Base-by-base conservation (phyloP, 1,284 basidiomycete species). In the Malassezia sympodialis region DNA sequence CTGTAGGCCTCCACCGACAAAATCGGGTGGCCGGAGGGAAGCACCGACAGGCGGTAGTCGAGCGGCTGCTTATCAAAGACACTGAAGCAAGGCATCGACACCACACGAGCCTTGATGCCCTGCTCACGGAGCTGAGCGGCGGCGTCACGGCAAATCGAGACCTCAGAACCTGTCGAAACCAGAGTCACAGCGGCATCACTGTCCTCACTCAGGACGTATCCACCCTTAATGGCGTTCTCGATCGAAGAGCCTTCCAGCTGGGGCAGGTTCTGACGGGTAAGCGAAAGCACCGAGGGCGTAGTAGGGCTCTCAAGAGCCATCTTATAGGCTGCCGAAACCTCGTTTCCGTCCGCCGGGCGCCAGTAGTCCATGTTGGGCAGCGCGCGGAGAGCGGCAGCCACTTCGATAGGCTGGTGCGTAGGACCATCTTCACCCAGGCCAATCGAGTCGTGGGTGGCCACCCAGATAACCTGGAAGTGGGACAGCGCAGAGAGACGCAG, bases 331-430 rank as follows among this genome's bases (percentile, higher is more conserved):
- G 87, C 91, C 32, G 87, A 90, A 32, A 87, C 88, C 80, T 93
- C 90, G 76, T 93, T 91, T 42, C 90, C 90, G 75, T 94, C 89
- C 37, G 89, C 89, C 7, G 88, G 88, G 58, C 87, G 83, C 62
- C 62, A 68, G 61, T 69, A 65, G 60, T 62, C 85, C 53, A 89
- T 77, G 80, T 94, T 94, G 67, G 90, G 91, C 58, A 83, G 83
- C 23, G 90, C 86, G 66, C 90, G 87, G 75, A 94, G 81, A 76
- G 86, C 86, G 52, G 83, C 84, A 59, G 82, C 87, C 35, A 87
- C 88, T 79, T 94, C 90, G 58, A 93, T 80, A 57, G 90, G 90
- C 77, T 94, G 90, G 77, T 96, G 90, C 48, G 91, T 96, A 50
- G 91, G 90, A 43, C 91, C 91, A 69, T 96, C 90, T 78, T 96